These are phyloP conservation scores for Rhododendron ovatum DNA, from an alignment of 148 eudicot genomes.

Conservation along the genomic window DNA sequence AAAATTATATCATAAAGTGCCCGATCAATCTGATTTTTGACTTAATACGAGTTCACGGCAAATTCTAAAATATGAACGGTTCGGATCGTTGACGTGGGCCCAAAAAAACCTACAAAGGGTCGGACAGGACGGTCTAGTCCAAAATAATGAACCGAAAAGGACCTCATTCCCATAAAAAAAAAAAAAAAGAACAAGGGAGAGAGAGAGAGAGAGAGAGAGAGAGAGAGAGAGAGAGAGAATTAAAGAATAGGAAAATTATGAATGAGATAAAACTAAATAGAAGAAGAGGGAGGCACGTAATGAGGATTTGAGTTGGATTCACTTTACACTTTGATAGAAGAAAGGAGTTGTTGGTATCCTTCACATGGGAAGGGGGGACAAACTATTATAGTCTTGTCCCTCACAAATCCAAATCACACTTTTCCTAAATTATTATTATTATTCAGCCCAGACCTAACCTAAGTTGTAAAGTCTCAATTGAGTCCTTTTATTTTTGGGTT, in stretches of 20 bases:
- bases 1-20: no score
- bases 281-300: constrained; percentile 16
- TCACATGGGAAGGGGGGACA: constrained; percentile 33
- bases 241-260: background rate
- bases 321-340: constrained; percentile 34
- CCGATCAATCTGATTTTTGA: background rate
- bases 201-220: background rate
- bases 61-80: no score
- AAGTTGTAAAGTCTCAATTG: background rate
- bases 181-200: background rate
- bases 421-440: constrained; percentile 23
- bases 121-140: background rate
- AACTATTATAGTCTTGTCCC: constrained; percentile 1
- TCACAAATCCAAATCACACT: constrained; percentile 22
- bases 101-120: background rate
- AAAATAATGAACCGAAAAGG: no score
- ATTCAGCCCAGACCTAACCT: constrained; percentile 8
- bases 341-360: constrained; percentile 14
- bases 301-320: constrained; percentile 21
- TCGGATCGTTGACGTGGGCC: background rate
- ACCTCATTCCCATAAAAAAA: background rate
- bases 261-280: background rate
- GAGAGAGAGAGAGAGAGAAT: background rate
- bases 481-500: no score
- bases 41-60: accelerated